Conservation (phyloP, 2,329 filamentous ascomycete genomes). For the Colletotrichum sp. region DNA sequence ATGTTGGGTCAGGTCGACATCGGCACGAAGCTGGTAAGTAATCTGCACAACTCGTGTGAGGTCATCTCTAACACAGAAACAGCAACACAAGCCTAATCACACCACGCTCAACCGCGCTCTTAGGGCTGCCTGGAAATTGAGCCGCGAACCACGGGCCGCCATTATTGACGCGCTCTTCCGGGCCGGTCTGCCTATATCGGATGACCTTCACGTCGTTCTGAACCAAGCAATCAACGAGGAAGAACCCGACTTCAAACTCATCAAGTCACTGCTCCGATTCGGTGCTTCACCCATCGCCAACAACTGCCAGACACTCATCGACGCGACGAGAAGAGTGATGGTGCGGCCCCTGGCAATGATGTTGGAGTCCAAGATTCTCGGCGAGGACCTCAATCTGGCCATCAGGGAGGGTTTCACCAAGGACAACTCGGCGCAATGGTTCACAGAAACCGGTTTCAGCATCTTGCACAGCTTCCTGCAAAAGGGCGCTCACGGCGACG, state of each 20-base stretch:
- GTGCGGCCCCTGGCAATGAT: constrained; percentile 45
- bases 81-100: constrained; percentile 49
- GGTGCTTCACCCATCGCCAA: constrained; percentile 59
- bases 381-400: constrained; percentile 47
- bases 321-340: constrained; percentile 47
- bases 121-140: constrained; percentile 59
- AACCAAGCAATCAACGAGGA: constrained; percentile 59
- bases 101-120: constrained; percentile 54
- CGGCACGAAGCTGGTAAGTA: constrained; percentile 44
- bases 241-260: constrained; percentile 29
- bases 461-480: constrained; percentile 53
- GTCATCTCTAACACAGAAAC: constrained; percentile 12
- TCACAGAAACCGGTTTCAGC: constrained; percentile 50
- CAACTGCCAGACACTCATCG: constrained; percentile 56
- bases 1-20: constrained; percentile 53
- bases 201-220: constrained; percentile 56
- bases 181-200: constrained; percentile 51
- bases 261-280: constrained; percentile 29
- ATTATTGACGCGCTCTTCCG: constrained; percentile 56
- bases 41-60: neutral
- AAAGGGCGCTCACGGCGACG: constrained; percentile 52
- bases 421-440: constrained; percentile 47
- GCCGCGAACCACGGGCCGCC: constrained; percentile 50
- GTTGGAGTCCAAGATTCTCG: constrained; percentile 43
- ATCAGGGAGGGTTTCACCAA: constrained; percentile 51